Conservation (phyloP, 495 filamentous ascomycete species). For the Lepraria neglecta region DNA sequence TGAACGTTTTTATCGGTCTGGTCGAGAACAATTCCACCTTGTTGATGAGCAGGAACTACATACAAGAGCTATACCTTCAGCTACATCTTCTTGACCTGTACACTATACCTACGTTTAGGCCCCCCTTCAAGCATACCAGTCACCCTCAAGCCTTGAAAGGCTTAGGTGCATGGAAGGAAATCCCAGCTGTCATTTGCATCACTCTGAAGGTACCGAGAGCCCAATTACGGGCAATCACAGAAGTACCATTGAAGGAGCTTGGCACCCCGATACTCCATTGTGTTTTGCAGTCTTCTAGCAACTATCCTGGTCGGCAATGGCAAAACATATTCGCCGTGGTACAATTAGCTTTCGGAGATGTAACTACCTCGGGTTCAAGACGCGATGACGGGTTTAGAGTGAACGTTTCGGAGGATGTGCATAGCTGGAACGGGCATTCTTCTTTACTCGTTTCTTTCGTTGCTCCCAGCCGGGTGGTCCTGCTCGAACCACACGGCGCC, state of each 20-base stretch:
- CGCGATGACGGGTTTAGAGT: conserved; percentile 30
- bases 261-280: conserved; percentile 28
- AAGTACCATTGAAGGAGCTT: conserved; percentile 18
- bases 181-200: conserved; percentile 34
- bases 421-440: conserved; percentile 34
- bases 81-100: conserved; percentile 31
- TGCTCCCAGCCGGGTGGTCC: conserved; percentile 31
- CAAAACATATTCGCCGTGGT: conserved; percentile 29
- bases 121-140: not conserved
- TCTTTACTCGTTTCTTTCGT: conserved; percentile 39
- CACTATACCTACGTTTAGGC: conserved; percentile 15
- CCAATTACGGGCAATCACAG: conserved; percentile 21
- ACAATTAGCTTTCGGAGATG: conserved; percentile 34
- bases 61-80: conserved; percentile 29
- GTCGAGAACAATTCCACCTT: conserved; percentile 29
- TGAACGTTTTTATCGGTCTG: conserved; percentile 27
- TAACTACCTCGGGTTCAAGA: conserved; percentile 27
- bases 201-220: conserved; percentile 35
- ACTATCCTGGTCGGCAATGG: conserved; percentile 18
- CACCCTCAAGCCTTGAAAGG: conserved; percentile 13
- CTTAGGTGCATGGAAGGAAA: conserved; percentile 31
- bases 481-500: conserved; percentile 24
- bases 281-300: conserved; percentile 21
- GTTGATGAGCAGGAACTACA: conserved; percentile 28
- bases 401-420: conserved; percentile 27